phyloP scores from a whole-genome alignment of 129 eudicot genomes.

The Pittosporum tobira region DNA sequence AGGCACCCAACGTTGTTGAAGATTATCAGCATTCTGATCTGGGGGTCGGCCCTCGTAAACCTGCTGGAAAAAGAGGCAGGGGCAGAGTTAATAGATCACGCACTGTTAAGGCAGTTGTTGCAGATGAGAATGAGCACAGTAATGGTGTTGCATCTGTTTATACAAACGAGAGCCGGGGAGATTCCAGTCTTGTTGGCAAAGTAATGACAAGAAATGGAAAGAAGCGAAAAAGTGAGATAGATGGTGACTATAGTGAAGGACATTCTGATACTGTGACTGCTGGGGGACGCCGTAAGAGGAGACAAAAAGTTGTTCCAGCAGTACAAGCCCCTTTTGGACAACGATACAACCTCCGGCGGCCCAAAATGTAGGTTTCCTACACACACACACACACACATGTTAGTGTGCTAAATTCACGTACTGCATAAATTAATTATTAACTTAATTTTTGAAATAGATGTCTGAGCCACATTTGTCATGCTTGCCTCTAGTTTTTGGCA shows the following conservation, averaged over 20 bases:
- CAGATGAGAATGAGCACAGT: constrained; percentile 28
- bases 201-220: constrained; percentile 34
- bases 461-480: neutral
- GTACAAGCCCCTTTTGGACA: constrained; percentile 40
- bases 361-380: constrained; percentile 39
- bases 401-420: neutral
- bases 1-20: constrained; percentile 31
- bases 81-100: constrained; percentile 32
- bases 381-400: neutral
- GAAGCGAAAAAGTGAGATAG: constrained; percentile 48
- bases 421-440: too few species aligned
- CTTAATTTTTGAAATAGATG: too few species aligned
- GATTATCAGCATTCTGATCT: constrained; percentile 41
- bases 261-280: constrained; percentile 48
- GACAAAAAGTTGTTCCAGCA: constrained; percentile 42
- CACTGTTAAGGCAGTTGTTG: constrained; percentile 28
- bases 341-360: constrained; percentile 76
- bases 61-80: constrained; percentile 40
- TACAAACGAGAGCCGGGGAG: constrained; percentile 46
- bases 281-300: constrained; percentile 56
- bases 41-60: constrained; percentile 24
- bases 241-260: constrained; percentile 37
- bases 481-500: constrained; percentile 1
- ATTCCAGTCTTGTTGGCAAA: constrained; percentile 29
- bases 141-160: constrained; percentile 40